Base-by-base conservation (phyloP, 164 flowering plant species). In the Magnolia changhungtana region DNA sequence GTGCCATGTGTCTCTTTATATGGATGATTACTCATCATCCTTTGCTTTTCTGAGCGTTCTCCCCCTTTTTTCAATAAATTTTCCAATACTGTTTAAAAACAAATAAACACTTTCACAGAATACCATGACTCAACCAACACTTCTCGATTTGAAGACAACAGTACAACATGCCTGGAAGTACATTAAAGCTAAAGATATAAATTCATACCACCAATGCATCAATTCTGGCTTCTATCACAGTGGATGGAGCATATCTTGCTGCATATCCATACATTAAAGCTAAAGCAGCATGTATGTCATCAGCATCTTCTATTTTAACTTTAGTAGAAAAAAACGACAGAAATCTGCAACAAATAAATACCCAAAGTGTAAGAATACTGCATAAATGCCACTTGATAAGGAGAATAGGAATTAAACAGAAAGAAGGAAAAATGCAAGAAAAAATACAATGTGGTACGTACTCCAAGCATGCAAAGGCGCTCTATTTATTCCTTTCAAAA, bases 261-360 rank as follows among this genome's bases (percentile, higher is more conserved):
- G 99, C 99, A 88, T 96, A 96, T 75, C 98, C 99, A 84, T 96
- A 96, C 99, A 96, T 96, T 72, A 96, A 84, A 69, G 99, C 99
- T 82, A 96, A 88, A 81, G 98, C 92, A 80, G 98, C 99, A 90
- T 94, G 97, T 73, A 94, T 85, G 81, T 96, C 99, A 90, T 96
- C 99, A 72, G 95, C 86, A 75, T 94, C 93, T 76, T 92, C 94
- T 67, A 83, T 82, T 83, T 82, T 82, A 71, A 75, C 81, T 79
- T 74, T 80, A 69, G 84, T 90, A 51, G 89, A 88, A 84, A 96
- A 92, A 73, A 92, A 86, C 1, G 95, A 88, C 31, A 95, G 80
- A 72, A 95, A 76, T 81, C 98, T 95, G 90, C 83, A 88, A 71
- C 59, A 77, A 50, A 24, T 29, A 45, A 74, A n/a, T 20, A 45